Base-by-base conservation (phyloP, 495 filamentous ascomycete species). In the Alectoria sarmentosa region DNA sequence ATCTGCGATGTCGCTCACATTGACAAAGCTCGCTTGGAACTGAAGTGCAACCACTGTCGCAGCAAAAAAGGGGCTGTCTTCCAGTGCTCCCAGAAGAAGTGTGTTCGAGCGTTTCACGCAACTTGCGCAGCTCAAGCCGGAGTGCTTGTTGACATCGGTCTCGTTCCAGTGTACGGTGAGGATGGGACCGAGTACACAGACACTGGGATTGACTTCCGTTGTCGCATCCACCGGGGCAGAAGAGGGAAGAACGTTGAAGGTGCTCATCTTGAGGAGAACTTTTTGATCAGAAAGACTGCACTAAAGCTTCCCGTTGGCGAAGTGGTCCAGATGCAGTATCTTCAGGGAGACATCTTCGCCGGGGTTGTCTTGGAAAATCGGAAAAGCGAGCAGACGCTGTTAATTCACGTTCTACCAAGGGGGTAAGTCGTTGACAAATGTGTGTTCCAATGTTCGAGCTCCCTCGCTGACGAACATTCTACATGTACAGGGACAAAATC, bases 11-110 rank as follows among this genome's bases (percentile, higher is more conserved):
- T 95, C 56, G 84, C 84, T 26, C 83, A 82, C 62, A 91, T 98
- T 71, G 84, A 90, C 68, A 96, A 94, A 75, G 92, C 86, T 64
- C 88, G 94, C 15, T 75, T 94, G 69, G 91, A 94, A 13, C 84
- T 98, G 63, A 96, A 92, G 73, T 99, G 94, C 75, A 85, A 92
- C 58, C 96, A 91, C 75, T 99, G 94, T 72, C 90, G 91, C 42
- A 93, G 90, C 57, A 94, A 91, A 72, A 91, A 88, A 65, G 94
- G 94, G 36, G 89, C 92, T 21, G 96, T 92, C 76, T 96, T 99
- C 79, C 94, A 99, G 74, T 99, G 94, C 77, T 94, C 91, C 10
- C 86, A 88, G 64, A 94, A 91, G 79, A 98, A 96, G 74, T 99
- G 94, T 73, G 89, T 89, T 32, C 81, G 93, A 65, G 87, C 95